Base-by-base conservation (phyloP, 2,329 filamentous ascomycete genomes). In the Aquanectria penicillioides region DNA sequence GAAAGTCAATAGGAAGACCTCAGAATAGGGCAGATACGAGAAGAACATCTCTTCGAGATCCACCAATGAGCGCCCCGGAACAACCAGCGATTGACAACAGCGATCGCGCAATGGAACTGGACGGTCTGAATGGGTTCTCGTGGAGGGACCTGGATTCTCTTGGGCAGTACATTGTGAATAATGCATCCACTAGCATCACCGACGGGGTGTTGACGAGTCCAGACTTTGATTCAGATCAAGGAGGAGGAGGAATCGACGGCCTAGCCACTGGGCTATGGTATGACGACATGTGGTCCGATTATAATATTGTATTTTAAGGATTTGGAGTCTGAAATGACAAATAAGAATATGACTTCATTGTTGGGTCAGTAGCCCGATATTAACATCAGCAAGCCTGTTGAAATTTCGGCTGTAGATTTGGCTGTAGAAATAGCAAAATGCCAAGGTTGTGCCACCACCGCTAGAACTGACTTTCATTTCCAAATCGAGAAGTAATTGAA, bases 81-180 rank as follows among this genome's bases (percentile, higher is more conserved):
- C 41, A 15, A 36, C 51, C 20, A 41, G 36, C 6, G 52, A 18
- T 5, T 54, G 61, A 2, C 34, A 49, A n/a, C 13, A 34, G 10
- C 12, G 40, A 15, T 12, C 38, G 54, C n/a, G 20, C 64, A 76
- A 70, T 67, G 79, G 56, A 75, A n/a, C 76, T 70, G 76, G 80
- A 70, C 75, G 80, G 48, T 1, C 76, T 81, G 2, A 83, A 86
- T 48, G 82, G 85, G 37, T 88, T 88, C 71, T 87, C 84, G 0
- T 88, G 86, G 86, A 77, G 86, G 2, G 84, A 88, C 66, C 73
- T 88, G 5, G 83, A 84, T 56, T 85, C 85, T 2, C 80, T 88
- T 2, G 84, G 84, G 0, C 84, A 87, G 61, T 86, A 84, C 57
- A 76, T 77, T 38, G 69, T 67, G 10, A 67, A 65, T 37, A 66